Percentiles rank a stretch among this genome's conserved stretches.
Evolutionary conservation across 2,329 filamentous ascomycete genomes (phyloP).

Genomic region (Fusarium sp.): DNA sequence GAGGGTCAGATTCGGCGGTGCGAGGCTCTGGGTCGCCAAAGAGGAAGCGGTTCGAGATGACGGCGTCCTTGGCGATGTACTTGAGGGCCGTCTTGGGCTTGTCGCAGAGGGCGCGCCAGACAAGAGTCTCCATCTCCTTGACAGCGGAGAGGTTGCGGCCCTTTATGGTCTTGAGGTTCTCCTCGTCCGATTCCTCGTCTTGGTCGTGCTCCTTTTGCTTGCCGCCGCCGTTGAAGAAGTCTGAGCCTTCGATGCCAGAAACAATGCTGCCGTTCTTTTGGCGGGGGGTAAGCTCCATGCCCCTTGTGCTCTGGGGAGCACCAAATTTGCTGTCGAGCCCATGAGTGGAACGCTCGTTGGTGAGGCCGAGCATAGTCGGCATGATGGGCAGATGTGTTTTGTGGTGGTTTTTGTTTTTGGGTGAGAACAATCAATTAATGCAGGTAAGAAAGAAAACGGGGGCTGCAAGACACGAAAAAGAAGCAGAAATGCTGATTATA

Average conservation of each 20-base stretch:
- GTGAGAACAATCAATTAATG: background rate
- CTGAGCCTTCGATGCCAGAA: slow-evolving; percentile 39
- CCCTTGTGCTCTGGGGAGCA: slow-evolving; percentile 15
- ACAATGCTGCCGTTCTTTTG: slow-evolving; percentile 24
- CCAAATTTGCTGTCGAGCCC: slow-evolving; percentile 36
- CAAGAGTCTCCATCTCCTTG: slow-evolving; percentile 45
- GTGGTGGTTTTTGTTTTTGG: background rate
- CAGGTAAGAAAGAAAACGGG: slow-evolving; percentile 3
- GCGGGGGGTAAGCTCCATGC: slow-evolving; percentile 36
- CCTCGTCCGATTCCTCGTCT: slow-evolving; percentile 40
- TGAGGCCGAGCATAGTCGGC: slow-evolving; percentile 44
- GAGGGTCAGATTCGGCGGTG: slow-evolving; percentile 40
- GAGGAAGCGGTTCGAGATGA: slow-evolving; percentile 44
- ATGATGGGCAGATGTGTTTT: slow-evolving; percentile 23
- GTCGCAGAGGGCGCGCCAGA: slow-evolving; percentile 45
- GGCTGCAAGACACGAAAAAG: slow-evolving; percentile 11
- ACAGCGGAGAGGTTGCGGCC: slow-evolving; percentile 41
- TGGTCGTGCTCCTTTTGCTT: slow-evolving; percentile 37
- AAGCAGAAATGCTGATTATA: slow-evolving; percentile 5
- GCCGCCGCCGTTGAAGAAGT: slow-evolving; percentile 41
- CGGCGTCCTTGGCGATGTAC: slow-evolving; percentile 43
- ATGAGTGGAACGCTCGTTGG: slow-evolving; percentile 40
- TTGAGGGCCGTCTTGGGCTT: slow-evolving; percentile 43
- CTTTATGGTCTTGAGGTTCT: slow-evolving; percentile 44
- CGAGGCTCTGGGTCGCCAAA: slow-evolving; percentile 40